phyloP scores from a whole-genome alignment of 2,329 filamentous ascomycete species.

The Myriosclerotinia scirpicola region DNA sequence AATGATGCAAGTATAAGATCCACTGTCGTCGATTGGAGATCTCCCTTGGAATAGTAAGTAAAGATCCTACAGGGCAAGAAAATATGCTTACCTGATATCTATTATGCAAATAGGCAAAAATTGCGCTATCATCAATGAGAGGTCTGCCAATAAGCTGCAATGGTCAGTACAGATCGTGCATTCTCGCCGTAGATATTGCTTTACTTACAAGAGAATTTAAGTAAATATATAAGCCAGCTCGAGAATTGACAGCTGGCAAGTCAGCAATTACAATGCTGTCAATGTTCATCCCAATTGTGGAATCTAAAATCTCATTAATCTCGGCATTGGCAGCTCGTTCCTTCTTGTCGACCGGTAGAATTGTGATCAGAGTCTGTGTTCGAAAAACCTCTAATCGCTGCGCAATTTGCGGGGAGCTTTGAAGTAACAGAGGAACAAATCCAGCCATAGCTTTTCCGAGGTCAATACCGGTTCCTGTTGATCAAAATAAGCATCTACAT shows the following conservation, averaged over 20 bases:
- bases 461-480: slow-evolving; percentile 48
- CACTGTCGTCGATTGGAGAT: slow-evolving; percentile 73
- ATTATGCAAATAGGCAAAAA: slow-evolving; percentile 80
- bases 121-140: slow-evolving; percentile 73
- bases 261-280: slow-evolving; percentile 54
- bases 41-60: slow-evolving; percentile 54
- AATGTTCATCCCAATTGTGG: slow-evolving; percentile 51
- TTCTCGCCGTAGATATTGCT: neutral
- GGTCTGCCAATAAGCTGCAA: slow-evolving; percentile 77
- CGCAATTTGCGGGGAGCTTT: slow-evolving; percentile 53
- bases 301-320: slow-evolving; percentile 59
- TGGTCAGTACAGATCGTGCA: slow-evolving; percentile 34
- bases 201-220: slow-evolving; percentile 73
- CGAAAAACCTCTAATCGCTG: slow-evolving; percentile 57
- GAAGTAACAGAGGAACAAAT: slow-evolving; percentile 59
- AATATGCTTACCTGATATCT: slow-evolving; percentile 68
- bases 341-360: slow-evolving; percentile 57
- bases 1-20: slow-evolving; percentile 88
- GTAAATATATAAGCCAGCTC: slow-evolving; percentile 82
- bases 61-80: neutral
- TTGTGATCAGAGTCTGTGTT: slow-evolving; percentile 53
- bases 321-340: slow-evolving; percentile 51
- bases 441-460: slow-evolving; percentile 47
- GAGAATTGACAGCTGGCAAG: slow-evolving; percentile 69
- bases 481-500: neutral